Conservation (phyloP, 345 rosid genomes). For the Ailanthus altissimus region DNA sequence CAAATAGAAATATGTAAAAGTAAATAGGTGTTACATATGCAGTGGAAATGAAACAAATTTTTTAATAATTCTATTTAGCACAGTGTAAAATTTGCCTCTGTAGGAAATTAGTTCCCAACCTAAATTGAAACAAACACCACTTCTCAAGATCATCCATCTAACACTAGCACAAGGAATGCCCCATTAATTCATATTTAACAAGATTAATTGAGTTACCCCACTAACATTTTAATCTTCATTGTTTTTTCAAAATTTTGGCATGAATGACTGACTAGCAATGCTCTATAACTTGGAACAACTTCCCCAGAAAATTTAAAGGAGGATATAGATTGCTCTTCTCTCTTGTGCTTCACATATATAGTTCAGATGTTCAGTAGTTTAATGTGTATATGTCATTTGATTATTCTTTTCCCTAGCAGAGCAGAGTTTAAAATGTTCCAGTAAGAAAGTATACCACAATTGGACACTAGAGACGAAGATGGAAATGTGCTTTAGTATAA, state of each 20-base stretch:
- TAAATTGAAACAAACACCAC: not conserved
- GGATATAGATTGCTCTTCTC: not conserved
- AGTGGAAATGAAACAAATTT: not conserved
- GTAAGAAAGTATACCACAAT: not conserved
- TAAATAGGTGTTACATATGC: not conserved
- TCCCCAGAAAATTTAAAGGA: not conserved
- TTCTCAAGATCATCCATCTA: not conserved
- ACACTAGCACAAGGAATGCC: not conserved
- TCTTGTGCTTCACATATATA: not conserved
- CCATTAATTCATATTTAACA: not conserved
- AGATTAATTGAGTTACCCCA: not conserved
- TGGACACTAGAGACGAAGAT: not conserved
- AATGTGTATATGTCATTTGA: not conserved
- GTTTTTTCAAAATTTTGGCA: not conserved
- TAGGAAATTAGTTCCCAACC: not conserved
- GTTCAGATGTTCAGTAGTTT: slow-evolving; percentile 12
- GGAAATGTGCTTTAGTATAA: not conserved
- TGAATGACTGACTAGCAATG: not conserved
- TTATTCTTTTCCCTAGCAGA: not conserved
- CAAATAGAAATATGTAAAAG: not conserved
- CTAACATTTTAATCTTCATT: not conserved
- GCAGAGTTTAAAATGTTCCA: not conserved
- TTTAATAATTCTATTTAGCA: not conserved
- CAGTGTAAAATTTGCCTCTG: not conserved
- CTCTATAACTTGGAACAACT: not conserved